Evolutionary conservation across 2,329 filamentous ascomycete genomes (phyloP).

Genomic region (Fusarium pseudoanthophilum): DNA sequence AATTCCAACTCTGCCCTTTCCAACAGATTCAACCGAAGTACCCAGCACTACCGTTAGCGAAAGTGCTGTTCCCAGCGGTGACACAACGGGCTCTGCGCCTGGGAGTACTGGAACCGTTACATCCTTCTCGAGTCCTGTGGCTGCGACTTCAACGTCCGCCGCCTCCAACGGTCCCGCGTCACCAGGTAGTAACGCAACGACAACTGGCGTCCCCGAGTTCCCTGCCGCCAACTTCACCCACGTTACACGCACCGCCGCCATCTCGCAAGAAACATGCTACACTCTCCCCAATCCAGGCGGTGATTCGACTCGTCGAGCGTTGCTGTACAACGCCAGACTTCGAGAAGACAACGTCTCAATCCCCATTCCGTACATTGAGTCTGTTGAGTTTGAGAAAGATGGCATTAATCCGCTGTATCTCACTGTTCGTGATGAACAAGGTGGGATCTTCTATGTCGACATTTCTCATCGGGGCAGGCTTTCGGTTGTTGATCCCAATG

Average conservation of each 20-base stretch:
- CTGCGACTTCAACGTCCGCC: background rate
- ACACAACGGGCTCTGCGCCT: background rate
- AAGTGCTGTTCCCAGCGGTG: background rate
- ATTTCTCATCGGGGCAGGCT: slow-evolving; percentile 49
- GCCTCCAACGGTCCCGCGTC: slow-evolving; percentile 18
- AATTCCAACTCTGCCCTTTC: slow-evolving; percentile 2
- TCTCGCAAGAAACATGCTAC: slow-evolving; percentile 48
- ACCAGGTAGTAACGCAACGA: slow-evolving; percentile 15
- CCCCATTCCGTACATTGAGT: slow-evolving; percentile 52
- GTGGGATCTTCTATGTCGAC: slow-evolving; percentile 48
- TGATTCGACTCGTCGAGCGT: slow-evolving; percentile 40
- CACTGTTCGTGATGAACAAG: slow-evolving; percentile 46
- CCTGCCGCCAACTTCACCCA: slow-evolving; percentile 49
- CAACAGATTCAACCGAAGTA: background rate
- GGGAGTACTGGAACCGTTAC: slow-evolving; percentile 16
- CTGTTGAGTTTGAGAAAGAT: slow-evolving; percentile 49
- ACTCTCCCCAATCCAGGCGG: slow-evolving; percentile 42
- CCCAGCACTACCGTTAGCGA: background rate
- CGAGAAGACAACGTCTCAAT: slow-evolving; percentile 47
- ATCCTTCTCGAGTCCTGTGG: slow-evolving; percentile 25
- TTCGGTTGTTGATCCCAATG: slow-evolving; percentile 46
- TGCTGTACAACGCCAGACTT: slow-evolving; percentile 48
- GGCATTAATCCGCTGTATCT: slow-evolving; percentile 49
- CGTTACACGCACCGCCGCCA: slow-evolving; percentile 45
- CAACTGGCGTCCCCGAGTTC: slow-evolving; percentile 24